Evolutionary conservation across 2,329 filamentous ascomycete species (phyloP).

Genomic region (Hymenoscyphus repandus): DNA sequence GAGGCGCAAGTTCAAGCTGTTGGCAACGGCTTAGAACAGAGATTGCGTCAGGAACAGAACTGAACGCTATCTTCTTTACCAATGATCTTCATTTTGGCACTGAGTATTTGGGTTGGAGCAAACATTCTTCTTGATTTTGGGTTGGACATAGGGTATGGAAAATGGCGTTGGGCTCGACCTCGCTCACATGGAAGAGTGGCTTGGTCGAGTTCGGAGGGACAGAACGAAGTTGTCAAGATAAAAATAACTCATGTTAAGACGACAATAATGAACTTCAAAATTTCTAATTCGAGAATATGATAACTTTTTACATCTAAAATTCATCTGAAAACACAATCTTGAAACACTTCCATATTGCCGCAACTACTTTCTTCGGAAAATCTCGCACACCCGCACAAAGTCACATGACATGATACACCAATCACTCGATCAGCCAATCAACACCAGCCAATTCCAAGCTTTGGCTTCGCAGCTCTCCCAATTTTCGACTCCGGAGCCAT

Average conservation of each 20-base stretch:
- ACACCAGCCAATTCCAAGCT: conserved; percentile 20
- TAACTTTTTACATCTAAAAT: background rate
- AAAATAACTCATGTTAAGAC: no score
- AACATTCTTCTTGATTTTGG: background rate
- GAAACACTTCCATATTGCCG: background rate
- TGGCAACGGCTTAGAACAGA: conserved; percentile 56
- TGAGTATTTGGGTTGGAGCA: background rate
- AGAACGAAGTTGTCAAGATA: background rate
- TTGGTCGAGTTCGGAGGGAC: no score
- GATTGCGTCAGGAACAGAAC: conserved; percentile 51
- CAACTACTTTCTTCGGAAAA: background rate
- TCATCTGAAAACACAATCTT: background rate
- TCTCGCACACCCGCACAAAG: background rate
- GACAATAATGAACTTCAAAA: no score
- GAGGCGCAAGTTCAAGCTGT: conserved; percentile 75
- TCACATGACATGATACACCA: conserved; percentile 1
- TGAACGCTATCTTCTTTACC: background rate
- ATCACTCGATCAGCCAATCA: conserved; percentile 24
- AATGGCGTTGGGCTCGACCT: conserved; percentile 2
- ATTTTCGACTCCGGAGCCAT: conserved; percentile 4
- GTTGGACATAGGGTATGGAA: conserved; percentile 3
- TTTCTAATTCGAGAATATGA: no score
- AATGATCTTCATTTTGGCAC: background rate
- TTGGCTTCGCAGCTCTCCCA: conserved; percentile 13
- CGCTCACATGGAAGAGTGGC: background rate